Base-by-base conservation (phyloP, 441 rosid species). In the Arabidopsis lyrata region DNA sequence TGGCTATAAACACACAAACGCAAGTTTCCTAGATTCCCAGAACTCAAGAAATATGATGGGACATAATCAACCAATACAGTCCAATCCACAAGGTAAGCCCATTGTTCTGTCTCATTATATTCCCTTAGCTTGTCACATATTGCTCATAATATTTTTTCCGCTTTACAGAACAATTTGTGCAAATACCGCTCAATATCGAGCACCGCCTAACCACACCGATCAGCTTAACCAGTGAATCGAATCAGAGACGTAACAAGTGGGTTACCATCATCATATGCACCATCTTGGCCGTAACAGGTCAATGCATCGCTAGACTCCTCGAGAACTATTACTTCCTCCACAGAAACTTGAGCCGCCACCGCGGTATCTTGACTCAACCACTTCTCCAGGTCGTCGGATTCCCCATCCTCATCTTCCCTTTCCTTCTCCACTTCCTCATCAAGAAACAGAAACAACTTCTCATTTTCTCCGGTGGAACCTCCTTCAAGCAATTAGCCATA, bases 331-430 rank as follows among this genome's bases (percentile, higher is more conserved):
- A 53, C 47, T 65, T 38, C 56, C 20, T 36, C 12, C 68, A 77
- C 52, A 41, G 5, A 57, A 15, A 39, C 63, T 0, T 3, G 11
- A 42, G 27, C 39, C 24, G 7, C 5, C 35, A 11, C 2, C 27
- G 31, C 10, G 41, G 72, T 8, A 14, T 36, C 27, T 71, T 63
- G 77, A 52, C 63, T 49, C 59, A n/a, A 32, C n/a, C 68, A 13
- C 75, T 72, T 5, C 32, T 71, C 34, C 68, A 70, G 7, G 36
- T 48, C 44, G 56, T 69, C 11, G 77, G 68, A 35, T 71, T 77
- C 44, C 76, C 80, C 8, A 32, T 77, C 48, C 68, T 77, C 27
- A 3, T 72, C 44, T 7, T 77, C 15, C 81, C 81, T 34, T 68
- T 77, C 44, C 34, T 61, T 31, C 14, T 66, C 39, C 53, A 34